Percentiles rank a stretch among this genome's conserved stretches.
These are phyloP conservation scores for Fomitopsis betulina DNA, from an alignment of 1,284 basidiomycete species.

Conservation along the genomic window DNA sequence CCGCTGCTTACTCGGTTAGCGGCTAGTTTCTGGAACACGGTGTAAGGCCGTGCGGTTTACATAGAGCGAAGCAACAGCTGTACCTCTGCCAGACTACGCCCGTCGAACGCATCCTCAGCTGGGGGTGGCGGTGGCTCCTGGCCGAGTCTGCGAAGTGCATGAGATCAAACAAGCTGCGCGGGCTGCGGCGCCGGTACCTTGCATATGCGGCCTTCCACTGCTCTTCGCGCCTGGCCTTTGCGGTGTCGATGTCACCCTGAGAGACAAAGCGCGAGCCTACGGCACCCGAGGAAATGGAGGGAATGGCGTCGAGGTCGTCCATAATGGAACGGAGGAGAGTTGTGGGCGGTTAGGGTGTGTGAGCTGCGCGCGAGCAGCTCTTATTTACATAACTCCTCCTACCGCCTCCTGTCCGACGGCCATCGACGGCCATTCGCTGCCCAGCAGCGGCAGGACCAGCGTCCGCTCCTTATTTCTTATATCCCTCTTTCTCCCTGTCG, in stretches of 20 bases:
- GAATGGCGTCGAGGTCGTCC: constrained; percentile 44
- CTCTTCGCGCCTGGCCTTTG: constrained; percentile 71
- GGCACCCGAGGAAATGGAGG: constrained; percentile 58
- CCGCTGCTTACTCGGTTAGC: constrained; percentile 63
- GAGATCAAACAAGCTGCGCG: neutral
- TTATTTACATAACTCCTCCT: neutral
- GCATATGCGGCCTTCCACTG: constrained; percentile 94
- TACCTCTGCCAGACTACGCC: constrained; percentile 87
- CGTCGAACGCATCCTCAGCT: constrained; percentile 77
- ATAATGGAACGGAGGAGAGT: constrained; percentile 15
- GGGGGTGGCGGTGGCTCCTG: constrained; percentile 83
- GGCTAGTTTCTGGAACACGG: constrained; percentile 62
- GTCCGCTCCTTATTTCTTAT: constrained; percentile 2
- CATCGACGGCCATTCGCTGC: neutral
- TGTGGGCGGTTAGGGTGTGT: neutral
- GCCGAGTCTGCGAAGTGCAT: constrained; percentile 52
- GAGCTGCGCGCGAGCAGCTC: neutral
- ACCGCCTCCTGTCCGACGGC: neutral
- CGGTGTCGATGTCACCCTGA: constrained; percentile 75
- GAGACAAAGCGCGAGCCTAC: constrained; percentile 80
- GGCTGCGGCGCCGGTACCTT: constrained; percentile 41
- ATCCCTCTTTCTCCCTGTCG: constrained; percentile 1
- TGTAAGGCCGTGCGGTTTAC: neutral
- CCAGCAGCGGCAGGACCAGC: constrained; percentile 6
- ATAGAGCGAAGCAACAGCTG: constrained; percentile 36